These are phyloP conservation scores for Calonectria pteridis DNA, from an alignment of 2,329 filamentous ascomycete species.

Conservation along the genomic window DNA sequence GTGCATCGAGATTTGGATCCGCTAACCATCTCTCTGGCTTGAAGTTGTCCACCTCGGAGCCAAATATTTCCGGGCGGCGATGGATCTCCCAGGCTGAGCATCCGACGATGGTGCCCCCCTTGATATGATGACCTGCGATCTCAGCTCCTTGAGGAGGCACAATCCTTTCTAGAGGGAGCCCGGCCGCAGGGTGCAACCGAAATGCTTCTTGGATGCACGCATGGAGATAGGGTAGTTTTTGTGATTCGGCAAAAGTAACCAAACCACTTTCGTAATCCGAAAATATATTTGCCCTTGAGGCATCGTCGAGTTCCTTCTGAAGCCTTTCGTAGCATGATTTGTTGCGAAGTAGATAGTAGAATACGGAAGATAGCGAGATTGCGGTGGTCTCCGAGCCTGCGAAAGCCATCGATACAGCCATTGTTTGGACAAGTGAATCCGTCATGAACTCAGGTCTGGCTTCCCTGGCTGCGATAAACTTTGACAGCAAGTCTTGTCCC, in stretches of 20 bases:
- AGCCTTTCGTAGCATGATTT: conserved; percentile 67
- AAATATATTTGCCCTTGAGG: conserved; percentile 64
- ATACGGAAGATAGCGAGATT: conserved; percentile 77
- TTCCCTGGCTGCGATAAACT: conserved; percentile 77
- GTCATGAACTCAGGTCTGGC: conserved; percentile 79
- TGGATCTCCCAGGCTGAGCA: conserved; percentile 83
- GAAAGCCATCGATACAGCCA: conserved; percentile 79
- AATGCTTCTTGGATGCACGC: conserved; percentile 84
- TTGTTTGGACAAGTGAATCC: conserved; percentile 76
- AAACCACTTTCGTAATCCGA: conserved; percentile 66
- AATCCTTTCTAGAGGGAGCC: conserved; percentile 79
- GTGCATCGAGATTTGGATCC: conserved; percentile 52
- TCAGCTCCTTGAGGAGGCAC: conserved; percentile 74
- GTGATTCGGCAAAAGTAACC: conserved; percentile 77
- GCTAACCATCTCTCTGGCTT: conserved; percentile 76
- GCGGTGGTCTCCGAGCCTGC: conserved; percentile 86
- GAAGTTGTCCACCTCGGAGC: conserved; percentile 73
- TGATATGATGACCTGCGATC: conserved; percentile 72
- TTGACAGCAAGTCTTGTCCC: conserved; percentile 74
- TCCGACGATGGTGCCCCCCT: conserved; percentile 79
- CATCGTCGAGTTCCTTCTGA: conserved; percentile 72
- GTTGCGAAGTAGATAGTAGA: conserved; percentile 80
- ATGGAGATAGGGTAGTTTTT: conserved; percentile 80
- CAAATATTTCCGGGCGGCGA: conserved; percentile 75
- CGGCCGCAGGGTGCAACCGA: conserved; percentile 80